Percentiles rank a stretch among this genome's conserved stretches.
Conservation (phyloP, 352 stramenopile species). For the Pythium vanterpoolii region DNA sequence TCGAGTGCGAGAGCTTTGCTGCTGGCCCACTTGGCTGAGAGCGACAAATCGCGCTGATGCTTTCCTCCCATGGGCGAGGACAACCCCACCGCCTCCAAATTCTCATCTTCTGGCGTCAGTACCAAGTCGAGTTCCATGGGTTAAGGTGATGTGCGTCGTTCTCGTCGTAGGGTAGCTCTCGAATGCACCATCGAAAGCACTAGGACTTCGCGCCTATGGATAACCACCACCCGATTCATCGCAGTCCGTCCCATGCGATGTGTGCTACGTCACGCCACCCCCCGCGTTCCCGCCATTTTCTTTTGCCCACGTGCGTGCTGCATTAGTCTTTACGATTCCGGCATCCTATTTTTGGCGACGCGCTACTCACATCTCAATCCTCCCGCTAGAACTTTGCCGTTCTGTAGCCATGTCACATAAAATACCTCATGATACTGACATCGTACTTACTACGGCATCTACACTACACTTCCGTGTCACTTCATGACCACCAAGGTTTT, state of each 20-base stretch:
- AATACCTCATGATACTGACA: conserved; percentile 1
- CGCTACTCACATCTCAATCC: neutral
- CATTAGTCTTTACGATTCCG: neutral
- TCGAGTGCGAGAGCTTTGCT: conserved; percentile 72
- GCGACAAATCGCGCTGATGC: conserved; percentile 58
- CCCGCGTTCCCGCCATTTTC: neutral
- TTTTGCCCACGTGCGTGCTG: neutral
- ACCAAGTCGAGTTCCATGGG: conserved; percentile 45
- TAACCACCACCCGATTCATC: neutral
- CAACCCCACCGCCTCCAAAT: conserved; percentile 24
- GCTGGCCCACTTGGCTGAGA: conserved; percentile 74
- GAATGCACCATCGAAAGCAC: neutral
- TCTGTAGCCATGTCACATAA: conserved; percentile 24
- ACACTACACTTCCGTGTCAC: conserved; percentile 13
- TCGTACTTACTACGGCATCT: conserved; percentile 20
- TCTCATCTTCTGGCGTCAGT: conserved; percentile 30
- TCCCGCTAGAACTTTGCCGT: neutral
- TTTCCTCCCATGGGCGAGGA: conserved; percentile 60
- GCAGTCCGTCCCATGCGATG: neutral
- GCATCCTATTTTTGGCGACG: neutral
- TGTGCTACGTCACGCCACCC: neutral
- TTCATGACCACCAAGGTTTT: conserved; percentile 18
- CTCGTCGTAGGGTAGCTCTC: neutral
- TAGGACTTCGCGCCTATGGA: neutral
- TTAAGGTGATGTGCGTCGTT: neutral